phyloP scores from a whole-genome alignment of 768 basidiomycete genomes.

The Leucosporidium creatinivorum region DNA sequence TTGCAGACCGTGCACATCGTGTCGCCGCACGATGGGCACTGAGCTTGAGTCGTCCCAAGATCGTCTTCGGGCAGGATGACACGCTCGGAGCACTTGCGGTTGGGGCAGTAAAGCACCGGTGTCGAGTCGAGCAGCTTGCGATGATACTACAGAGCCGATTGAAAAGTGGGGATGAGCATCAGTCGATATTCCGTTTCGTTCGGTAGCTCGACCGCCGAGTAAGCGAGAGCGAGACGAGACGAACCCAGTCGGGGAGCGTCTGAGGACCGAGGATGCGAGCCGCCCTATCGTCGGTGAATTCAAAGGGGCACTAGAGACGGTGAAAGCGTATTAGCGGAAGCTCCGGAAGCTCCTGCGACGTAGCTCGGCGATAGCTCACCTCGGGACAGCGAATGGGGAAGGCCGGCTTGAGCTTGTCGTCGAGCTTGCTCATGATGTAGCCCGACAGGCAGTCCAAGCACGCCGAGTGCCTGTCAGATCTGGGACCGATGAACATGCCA shows the following conservation, averaged over 20 bases:
- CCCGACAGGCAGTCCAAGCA: constrained; percentile 2
- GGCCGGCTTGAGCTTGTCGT: constrained; percentile 2
- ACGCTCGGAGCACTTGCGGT: constrained; percentile 5
- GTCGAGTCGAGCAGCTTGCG: constrained; percentile 16
- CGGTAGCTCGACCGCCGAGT: too few species aligned
- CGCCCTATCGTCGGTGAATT: constrained; percentile 4
- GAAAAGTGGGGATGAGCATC: background rate
- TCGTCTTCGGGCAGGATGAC: constrained; percentile 2
- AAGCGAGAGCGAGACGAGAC: background rate
- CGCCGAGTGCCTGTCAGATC: background rate
- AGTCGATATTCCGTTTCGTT: too few species aligned
- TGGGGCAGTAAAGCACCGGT: constrained; percentile 3
- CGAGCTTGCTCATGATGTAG: constrained; percentile 7
- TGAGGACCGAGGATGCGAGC: constrained; percentile 1
- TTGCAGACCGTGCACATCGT: background rate
- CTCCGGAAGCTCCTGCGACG: too few species aligned
- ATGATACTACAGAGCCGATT: background rate
- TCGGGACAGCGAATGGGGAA: constrained; percentile 10
- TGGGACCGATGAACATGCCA: background rate
- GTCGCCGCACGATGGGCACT: background rate
- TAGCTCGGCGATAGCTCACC: background rate
- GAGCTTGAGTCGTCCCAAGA: background rate
- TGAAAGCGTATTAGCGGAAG: too few species aligned
- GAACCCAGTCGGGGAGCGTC: constrained; percentile 8
- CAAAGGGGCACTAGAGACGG: background rate